Base-by-base conservation (phyloP, 169 alveolate species). In the Plasmodium falciparum region DNA sequence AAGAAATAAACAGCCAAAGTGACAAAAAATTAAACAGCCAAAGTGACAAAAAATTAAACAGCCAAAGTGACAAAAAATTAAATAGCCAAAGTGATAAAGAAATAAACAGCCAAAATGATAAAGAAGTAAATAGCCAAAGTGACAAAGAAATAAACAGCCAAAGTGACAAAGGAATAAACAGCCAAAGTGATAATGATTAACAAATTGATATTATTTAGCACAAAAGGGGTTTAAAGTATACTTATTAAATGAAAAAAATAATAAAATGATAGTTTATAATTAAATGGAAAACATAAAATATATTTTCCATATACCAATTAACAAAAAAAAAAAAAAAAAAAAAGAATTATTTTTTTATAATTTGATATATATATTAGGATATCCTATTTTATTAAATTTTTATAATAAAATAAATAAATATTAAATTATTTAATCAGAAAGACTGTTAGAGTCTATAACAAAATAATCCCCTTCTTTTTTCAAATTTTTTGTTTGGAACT, bases 381-480 rank as follows among this genome's bases (percentile, higher is more conserved):
- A 33, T 33, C 9, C 45, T 33, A 33, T 33, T 33, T 33, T 5
- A 33, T 33, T 33, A 33, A 33, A 33, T 33, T 8, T 33, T 33
- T 3, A 52, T 12, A 52, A 13, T 52, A 52, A 52, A 52, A 13
- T 52, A 52, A 52, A 15, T 13, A 52, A 52, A 15, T 13, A 52
- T 15, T 13, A 52, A 52, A 52, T 13, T 3, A 52, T 50, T 80
- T 49, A 80, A 8, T 63, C 7, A 49, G 66, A 56, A 54, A 43
- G 58, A 59, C 73, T 80, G 50, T 58, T 69, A 39, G 73, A 69
- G 43, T 39, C 20, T 43, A 43, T 29, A 63, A 80, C 73, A 63
- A 69, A 80, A 69, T 80, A 80, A 29, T 80, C 65, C 8, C 83
- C 83, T 20, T 80, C 90, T 17, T 80, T 80, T 45, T 20, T 80